Conservation (phyloP, 2,329 filamentous ascomycete genomes). For the Ceratocystis cacaofunesta region DNA sequence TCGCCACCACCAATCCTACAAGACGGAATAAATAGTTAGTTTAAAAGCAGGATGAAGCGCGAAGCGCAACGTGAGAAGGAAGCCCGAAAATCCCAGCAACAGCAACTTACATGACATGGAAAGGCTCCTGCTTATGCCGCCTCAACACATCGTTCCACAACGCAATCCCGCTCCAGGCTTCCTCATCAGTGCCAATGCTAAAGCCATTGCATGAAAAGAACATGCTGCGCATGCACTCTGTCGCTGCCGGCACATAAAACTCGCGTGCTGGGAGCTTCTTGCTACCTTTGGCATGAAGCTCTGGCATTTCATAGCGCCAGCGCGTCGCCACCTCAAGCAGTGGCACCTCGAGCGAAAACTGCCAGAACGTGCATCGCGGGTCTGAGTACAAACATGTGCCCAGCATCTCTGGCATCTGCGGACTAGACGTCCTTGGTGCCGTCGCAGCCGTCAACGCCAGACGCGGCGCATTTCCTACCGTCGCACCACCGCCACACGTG, state of each 20-base stretch:
- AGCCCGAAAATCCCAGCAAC: background rate
- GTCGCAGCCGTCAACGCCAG: conserved; percentile 4
- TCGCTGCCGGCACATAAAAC: conserved; percentile 73
- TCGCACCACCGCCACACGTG: conserved; percentile 45
- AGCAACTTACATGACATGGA: conserved; percentile 65
- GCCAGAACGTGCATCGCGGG: conserved; percentile 71
- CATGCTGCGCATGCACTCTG: conserved; percentile 93
- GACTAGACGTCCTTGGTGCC: conserved; percentile 1
- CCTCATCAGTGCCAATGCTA: conserved; percentile 70
- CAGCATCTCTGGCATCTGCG: conserved; percentile 27
- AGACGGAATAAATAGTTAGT: background rate
- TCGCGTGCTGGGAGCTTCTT: conserved; percentile 44
- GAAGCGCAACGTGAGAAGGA: background rate
- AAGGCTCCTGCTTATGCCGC: conserved; percentile 61
- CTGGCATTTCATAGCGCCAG: conserved; percentile 65
- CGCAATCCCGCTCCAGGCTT: conserved; percentile 76
- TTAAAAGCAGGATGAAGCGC: background rate
- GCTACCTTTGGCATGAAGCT: conserved; percentile 44
- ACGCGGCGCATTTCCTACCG: conserved; percentile 13
- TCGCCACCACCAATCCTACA: conserved; percentile 66
- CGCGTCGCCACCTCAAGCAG: conserved; percentile 53
- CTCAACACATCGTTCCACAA: conserved; percentile 90
- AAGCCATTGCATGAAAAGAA: conserved; percentile 98
- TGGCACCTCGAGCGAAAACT: conserved; percentile 68
- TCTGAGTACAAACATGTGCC: conserved; percentile 50